phyloP scores from a whole-genome alignment of 306 rosid species.

The Arachis hypogaea region DNA sequence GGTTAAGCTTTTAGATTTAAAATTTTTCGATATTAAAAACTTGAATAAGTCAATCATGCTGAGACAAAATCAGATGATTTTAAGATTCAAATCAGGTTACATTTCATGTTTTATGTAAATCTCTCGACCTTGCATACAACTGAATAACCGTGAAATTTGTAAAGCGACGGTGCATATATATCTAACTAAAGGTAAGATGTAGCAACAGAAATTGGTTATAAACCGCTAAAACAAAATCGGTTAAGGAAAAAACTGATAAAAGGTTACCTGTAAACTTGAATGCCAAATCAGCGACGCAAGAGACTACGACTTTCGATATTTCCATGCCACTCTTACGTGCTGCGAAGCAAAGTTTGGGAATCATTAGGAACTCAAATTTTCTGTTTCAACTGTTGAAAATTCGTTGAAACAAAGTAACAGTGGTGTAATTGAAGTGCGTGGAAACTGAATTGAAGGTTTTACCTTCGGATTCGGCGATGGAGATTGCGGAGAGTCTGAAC shows the following conservation, averaged over 20 bases:
- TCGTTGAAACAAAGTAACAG: neutral
- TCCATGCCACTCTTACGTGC: conserved; percentile 59
- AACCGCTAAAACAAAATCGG: neutral
- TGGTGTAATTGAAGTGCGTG: neutral
- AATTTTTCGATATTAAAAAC: too few species aligned
- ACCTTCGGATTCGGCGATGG: conserved; percentile 78
- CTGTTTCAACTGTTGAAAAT: too few species aligned
- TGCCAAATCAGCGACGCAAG: conserved; percentile 82
- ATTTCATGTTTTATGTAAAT: too few species aligned
- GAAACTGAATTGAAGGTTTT: conserved; percentile 11
- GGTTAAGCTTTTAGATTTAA: too few species aligned
- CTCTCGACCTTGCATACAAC: too few species aligned
- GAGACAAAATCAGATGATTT: too few species aligned
- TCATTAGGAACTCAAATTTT: conserved; percentile 33
- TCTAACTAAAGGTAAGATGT: too few species aligned
- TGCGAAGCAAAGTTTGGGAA: neutral
- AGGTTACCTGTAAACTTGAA: conserved; percentile 73
- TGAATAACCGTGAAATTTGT: too few species aligned
- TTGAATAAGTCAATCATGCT: too few species aligned
- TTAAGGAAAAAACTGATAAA: neutral
- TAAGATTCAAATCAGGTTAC: too few species aligned
- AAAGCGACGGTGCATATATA: too few species aligned
- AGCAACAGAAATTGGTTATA: neutral
- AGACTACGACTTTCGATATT: conserved; percentile 68
- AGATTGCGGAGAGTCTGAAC: conserved; percentile 74